phyloP scores from a whole-genome alignment of 306 rosid genomes.

The Dalbergia cochinchinensis region DNA sequence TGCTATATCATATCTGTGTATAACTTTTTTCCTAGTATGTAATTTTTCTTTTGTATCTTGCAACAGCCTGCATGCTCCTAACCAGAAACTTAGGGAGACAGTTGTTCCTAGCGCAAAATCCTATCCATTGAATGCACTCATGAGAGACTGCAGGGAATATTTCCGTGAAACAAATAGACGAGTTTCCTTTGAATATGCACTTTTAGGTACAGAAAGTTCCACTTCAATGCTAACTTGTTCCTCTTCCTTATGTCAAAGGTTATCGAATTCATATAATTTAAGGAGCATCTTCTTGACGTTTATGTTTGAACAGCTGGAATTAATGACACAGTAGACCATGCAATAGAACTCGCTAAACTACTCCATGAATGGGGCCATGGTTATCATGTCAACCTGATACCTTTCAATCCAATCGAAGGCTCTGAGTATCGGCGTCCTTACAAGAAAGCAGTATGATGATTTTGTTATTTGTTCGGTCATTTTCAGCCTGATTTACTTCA shows the following conservation, averaged over 20 bases:
- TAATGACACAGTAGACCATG: constrained; percentile 84
- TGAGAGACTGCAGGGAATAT: constrained; percentile 87
- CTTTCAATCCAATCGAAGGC: constrained; percentile 95
- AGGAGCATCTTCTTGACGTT: constrained; percentile 35
- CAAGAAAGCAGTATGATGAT: constrained; percentile 74
- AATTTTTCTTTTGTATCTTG: constrained; percentile 39
- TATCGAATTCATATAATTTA: constrained; percentile 30
- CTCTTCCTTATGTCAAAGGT: constrained; percentile 16
- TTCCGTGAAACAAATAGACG: constrained; percentile 79
- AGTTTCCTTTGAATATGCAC: constrained; percentile 93
- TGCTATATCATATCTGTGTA: not conserved
- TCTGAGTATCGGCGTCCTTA: constrained; percentile 88
- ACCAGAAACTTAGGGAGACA: constrained; percentile 92
- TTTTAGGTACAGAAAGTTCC: constrained; percentile 72
- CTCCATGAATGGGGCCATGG: constrained; percentile 71
- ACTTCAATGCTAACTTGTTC: constrained; percentile 8
- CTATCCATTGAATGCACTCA: constrained; percentile 85
- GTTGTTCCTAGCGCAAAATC: constrained; percentile 98
- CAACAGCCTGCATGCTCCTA: constrained; percentile 93
- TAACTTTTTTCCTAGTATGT: constrained; percentile 32
- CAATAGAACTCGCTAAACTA: constrained; percentile 82
- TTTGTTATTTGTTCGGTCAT: constrained; percentile 12
- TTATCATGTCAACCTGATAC: constrained; percentile 94
- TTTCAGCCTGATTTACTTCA: constrained; percentile 32
- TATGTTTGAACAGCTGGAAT: constrained; percentile 83